phyloP scores from a whole-genome alignment of 2,329 filamentous ascomycete species.

The Verruconis gallopava region DNA sequence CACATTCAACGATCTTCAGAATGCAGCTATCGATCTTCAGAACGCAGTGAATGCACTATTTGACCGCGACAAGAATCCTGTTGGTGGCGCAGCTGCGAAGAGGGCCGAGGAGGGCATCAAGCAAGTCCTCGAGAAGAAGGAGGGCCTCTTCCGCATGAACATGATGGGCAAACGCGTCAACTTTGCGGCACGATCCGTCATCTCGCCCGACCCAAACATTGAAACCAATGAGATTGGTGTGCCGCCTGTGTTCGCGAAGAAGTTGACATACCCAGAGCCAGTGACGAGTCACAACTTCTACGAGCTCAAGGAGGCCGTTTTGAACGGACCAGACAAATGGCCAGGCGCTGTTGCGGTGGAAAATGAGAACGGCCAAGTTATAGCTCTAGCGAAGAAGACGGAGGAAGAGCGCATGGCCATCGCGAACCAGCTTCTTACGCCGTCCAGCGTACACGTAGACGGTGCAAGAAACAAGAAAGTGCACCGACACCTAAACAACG shows the following conservation, averaged over 20 bases:
- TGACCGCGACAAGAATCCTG: constrained; percentile 75
- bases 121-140: constrained; percentile 96
- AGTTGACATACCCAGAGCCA: constrained; percentile 91
- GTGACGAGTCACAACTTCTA: constrained; percentile 96
- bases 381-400: constrained; percentile 77
- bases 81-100: constrained; percentile 63
- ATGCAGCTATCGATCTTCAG: constrained; percentile 72
- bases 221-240: constrained; percentile 99
- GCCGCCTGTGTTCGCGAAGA: constrained; percentile 92
- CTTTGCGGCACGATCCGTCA: constrained; percentile 92
- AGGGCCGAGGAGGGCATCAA: constrained; percentile 89
- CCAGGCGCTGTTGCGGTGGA: constrained; percentile 90
- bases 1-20: constrained; percentile 64
- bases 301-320: constrained; percentile 88
- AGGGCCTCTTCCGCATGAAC: constrained; percentile 94
- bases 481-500: constrained; percentile 87
- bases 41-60: constrained; percentile 87
- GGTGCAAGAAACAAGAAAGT: constrained; percentile 89
- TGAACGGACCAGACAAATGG: constrained; percentile 89
- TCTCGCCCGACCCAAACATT: constrained; percentile 95
- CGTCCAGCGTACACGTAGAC: constrained; percentile 59
- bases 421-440: constrained; percentile 84
- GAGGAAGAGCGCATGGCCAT: constrained; percentile 77
- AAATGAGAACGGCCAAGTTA: constrained; percentile 84
- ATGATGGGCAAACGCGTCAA: constrained; percentile 99